Percentiles rank a stretch among this genome's conserved stretches.
phyloP scores from a whole-genome alignment of 768 basidiomycete species.

The Panaeolus cyanescens region DNA sequence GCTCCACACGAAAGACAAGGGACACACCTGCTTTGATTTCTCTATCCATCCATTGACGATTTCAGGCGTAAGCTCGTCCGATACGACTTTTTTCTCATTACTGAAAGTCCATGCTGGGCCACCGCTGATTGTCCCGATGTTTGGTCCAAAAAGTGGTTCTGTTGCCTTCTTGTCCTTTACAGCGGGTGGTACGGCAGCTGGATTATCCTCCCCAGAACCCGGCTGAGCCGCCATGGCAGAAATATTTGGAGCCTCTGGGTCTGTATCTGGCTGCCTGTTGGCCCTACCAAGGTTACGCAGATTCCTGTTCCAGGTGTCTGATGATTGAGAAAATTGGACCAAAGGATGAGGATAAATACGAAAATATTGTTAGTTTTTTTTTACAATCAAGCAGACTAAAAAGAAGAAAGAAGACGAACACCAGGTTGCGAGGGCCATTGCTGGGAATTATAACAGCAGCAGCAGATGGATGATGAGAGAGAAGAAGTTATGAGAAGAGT shows the following conservation, averaged over 20 bases:
- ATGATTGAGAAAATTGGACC: not conserved
- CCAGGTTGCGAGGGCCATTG: conserved; percentile 38
- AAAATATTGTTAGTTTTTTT: not conserved
- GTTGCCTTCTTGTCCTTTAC: conserved; percentile 60
- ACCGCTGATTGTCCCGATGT: conserved; percentile 74
- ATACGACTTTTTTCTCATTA: conserved; percentile 61
- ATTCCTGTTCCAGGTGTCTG: conserved; percentile 1
- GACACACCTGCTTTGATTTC: conserved; percentile 80
- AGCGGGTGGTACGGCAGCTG: conserved; percentile 1
- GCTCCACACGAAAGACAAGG: conserved; percentile 1
- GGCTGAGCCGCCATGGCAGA: not conserved
- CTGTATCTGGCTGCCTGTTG: not conserved
- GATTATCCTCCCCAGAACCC: not conserved
- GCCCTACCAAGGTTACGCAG: conserved; percentile 4
- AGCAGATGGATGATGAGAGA: conserved; percentile 14
- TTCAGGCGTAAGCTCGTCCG: conserved; percentile 79
- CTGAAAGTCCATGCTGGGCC: conserved; percentile 72
- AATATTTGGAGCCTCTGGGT: not conserved
- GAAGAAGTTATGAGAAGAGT: conserved; percentile 4
- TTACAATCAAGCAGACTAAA: not conserved
- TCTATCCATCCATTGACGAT: conserved; percentile 83
- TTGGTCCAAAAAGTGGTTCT: conserved; percentile 90
- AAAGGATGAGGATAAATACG: not conserved
- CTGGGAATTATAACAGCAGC: conserved; percentile 5
- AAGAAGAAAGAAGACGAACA: conserved; percentile 27